Evolutionary conservation across 2,329 filamentous ascomycete genomes (phyloP), one percentile per base, ranked within the genome.

Genomic region (Intubia oerlemansii): DNA sequence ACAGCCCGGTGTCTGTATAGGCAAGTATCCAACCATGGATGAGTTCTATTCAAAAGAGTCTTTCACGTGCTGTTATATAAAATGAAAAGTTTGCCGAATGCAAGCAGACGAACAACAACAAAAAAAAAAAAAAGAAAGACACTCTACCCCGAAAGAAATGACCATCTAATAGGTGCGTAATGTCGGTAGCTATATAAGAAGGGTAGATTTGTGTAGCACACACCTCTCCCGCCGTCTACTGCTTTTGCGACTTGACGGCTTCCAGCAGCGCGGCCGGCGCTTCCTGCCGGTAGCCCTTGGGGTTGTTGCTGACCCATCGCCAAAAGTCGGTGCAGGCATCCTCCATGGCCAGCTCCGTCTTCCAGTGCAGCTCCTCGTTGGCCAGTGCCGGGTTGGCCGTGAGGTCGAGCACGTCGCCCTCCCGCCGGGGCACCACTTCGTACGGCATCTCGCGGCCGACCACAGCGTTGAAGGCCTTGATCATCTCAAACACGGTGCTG

Each of bases 291-390:
- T 95, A 95, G 14, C 88, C 88, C 54, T 84, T 71, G 15, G 88
- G 88, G 57, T 95, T 95, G 56, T 93, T 95, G 56, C 76, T 64
- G 11, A 90, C 91, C 88, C 88, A 98, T 45, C 71, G 73, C 88
- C 88, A 98, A 39, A 98, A 62, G 52, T 98, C 82, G 41, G 73
- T 69, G 50, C 88, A 98, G 16, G 85, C 84, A 50, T 92, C 71
- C 56, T 95, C 85, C 48, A 98, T 69, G 13, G 78, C 84, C 33
- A 76, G 62, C 56, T 90, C 67, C 1, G 88, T 84, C 61, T 84
- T 84, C 88, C 88, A 98, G 37, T 70, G 60, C 30, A 98, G 64
- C 57, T 98, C 88, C 48, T 68, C 57, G 54, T 91, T 91, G 29
- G 88, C 88, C 21, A 81, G 67, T 4, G 66, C 64, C 10, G 88